These are phyloP conservation scores for Colletotrichum viniferum DNA, from an alignment of 2,329 filamentous ascomycete genomes.

Conservation along the genomic window DNA sequence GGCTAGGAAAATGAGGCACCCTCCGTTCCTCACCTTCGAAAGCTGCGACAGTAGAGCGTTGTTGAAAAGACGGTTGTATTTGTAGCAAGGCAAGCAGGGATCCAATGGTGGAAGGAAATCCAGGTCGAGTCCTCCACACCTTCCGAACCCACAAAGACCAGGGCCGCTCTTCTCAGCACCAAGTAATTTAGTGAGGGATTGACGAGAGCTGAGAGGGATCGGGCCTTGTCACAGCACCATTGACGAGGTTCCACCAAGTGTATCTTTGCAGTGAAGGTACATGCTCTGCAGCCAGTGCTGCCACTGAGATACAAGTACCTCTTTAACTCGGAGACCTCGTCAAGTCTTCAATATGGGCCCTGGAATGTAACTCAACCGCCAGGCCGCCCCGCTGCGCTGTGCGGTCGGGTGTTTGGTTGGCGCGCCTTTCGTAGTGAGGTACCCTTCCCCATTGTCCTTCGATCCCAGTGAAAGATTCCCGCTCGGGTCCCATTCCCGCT, in stretches of 20 bases:
- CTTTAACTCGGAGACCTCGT: neutral
- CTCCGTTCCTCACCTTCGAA: neutral
- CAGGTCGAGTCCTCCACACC: neutral
- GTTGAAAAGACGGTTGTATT: neutral
- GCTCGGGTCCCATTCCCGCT: constrained; percentile 16
- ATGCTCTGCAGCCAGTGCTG: fast-evolving
- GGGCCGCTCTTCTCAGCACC: neutral
- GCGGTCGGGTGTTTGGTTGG: constrained; percentile 1
- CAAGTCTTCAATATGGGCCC: neutral
- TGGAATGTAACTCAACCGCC: constrained; percentile 9
- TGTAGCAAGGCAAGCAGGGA: neutral
- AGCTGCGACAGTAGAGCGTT: neutral
- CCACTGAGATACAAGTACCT: neutral
- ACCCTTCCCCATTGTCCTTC: neutral
- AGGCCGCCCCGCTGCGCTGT: neutral
- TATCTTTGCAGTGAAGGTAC: neutral
- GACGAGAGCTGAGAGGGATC: constrained; percentile 14
- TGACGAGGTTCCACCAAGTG: neutral
- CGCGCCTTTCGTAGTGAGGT: neutral
- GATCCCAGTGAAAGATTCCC: constrained; percentile 17
- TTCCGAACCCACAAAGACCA: neutral
- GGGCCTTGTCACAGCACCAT: constrained; percentile 11
- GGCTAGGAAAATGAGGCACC: neutral
- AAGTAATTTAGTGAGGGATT: neutral
- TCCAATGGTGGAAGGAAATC: neutral